Conservation (phyloP, 352 stramenopile species). For the Globisporangium camurandrum region DNA sequence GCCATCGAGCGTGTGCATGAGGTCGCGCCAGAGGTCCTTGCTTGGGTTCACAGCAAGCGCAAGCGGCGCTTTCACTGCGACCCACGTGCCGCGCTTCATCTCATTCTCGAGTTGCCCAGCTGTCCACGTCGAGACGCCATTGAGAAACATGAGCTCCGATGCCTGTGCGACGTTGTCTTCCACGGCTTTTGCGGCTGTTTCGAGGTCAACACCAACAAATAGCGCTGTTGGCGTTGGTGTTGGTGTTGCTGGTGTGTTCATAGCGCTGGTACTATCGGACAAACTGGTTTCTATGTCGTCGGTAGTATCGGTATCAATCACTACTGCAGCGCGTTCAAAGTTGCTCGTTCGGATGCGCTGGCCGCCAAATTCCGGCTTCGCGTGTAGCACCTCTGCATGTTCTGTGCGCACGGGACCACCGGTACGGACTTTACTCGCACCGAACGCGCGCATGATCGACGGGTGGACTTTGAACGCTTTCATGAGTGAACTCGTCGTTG, state of each 20-base stretch:
- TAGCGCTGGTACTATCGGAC: too few species aligned
- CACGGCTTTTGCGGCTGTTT: constrained; percentile 46
- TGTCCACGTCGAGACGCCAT: constrained; percentile 65
- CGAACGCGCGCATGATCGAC: constrained; percentile 48
- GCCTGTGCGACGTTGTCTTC: constrained; percentile 42
- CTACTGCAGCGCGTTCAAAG: constrained; percentile 14
- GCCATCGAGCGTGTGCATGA: constrained; percentile 58
- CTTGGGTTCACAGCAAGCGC: constrained; percentile 57
- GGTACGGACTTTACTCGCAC: constrained; percentile 42
- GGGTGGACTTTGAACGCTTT: constrained; percentile 55
- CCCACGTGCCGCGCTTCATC: constrained; percentile 61
- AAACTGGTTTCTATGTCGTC: too few species aligned
- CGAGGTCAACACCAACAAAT: constrained; percentile 65
- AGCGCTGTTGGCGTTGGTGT: too few species aligned
- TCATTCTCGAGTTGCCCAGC: constrained; percentile 62
- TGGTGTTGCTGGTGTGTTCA: too few species aligned
- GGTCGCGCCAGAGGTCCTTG: constrained; percentile 54
- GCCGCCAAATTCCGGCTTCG: constrained; percentile 44
- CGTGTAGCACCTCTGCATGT: constrained; percentile 39
- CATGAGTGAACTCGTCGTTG: constrained; percentile 41
- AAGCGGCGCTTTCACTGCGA: constrained; percentile 65
- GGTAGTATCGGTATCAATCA: constrained; percentile 21
- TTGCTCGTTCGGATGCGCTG: constrained; percentile 37
- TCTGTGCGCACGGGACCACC: constrained; percentile 60
- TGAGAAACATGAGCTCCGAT: constrained; percentile 72